These are phyloP conservation scores for Dianthus caryophyllus DNA, from an alignment of 148 eudicot species.

Conservation along the genomic window DNA sequence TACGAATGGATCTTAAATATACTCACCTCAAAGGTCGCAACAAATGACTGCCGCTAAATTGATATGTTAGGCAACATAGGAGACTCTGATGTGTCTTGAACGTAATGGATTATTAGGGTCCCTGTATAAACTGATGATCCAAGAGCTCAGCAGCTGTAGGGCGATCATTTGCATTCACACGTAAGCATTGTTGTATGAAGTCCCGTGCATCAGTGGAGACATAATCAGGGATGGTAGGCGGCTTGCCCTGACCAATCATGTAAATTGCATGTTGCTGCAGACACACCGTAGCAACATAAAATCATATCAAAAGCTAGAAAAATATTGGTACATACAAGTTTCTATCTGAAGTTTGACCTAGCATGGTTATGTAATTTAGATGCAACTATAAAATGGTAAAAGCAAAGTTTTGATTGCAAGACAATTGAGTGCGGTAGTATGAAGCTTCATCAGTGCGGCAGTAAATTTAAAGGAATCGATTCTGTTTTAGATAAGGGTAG, in stretches of 20 bases:
- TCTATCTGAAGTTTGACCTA: too few species aligned
- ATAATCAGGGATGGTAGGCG: slow-evolving; percentile 56
- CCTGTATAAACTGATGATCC: slow-evolving; percentile 44
- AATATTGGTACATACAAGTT: too few species aligned
- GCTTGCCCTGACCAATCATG: slow-evolving; percentile 67
- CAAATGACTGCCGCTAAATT: too few species aligned
- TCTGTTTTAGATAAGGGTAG: too few species aligned
- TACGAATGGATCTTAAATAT: too few species aligned
- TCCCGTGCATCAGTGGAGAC: slow-evolving; percentile 66
- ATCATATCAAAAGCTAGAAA: too few species aligned
- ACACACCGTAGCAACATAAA: not conserved
- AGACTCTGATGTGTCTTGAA: slow-evolving; percentile 52
- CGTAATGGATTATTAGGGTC: slow-evolving; percentile 37
- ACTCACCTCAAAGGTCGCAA: too few species aligned
- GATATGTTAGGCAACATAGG: slow-evolving; percentile 42
- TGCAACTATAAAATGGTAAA: too few species aligned
- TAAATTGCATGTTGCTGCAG: slow-evolving; percentile 63
- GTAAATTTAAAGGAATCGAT: not conserved
- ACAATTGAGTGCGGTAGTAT: too few species aligned
- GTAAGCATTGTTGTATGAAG: slow-evolving; percentile 43
- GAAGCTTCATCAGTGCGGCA: too few species aligned
- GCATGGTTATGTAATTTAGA: too few species aligned
- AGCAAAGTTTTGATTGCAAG: too few species aligned
- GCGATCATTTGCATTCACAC: slow-evolving; percentile 33
- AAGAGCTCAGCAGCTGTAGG: slow-evolving; percentile 43